These are phyloP conservation scores for Ceriops tagal DNA, from an alignment of 345 rosid genomes.

Conservation along the genomic window DNA sequence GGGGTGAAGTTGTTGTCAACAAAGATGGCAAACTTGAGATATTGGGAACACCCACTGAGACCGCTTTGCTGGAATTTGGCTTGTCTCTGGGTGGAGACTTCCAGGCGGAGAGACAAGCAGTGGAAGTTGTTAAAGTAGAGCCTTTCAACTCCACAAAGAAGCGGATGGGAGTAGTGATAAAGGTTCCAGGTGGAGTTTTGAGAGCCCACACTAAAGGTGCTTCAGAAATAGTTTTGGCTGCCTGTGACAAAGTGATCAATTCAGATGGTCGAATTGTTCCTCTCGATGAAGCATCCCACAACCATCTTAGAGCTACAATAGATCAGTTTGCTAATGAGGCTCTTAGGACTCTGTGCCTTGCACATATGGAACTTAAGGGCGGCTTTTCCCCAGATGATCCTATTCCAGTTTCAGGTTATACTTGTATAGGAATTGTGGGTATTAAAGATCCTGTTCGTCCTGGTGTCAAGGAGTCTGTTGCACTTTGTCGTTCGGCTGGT, in stretches of 20 bases:
- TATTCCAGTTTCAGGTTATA: constrained; percentile 51
- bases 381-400: constrained; percentile 53
- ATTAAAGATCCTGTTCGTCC: constrained; percentile 96
- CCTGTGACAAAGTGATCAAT: constrained; percentile 69
- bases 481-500: constrained; percentile 81
- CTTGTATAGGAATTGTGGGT: constrained; percentile 84
- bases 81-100: constrained; percentile 79
- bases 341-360: constrained; percentile 83
- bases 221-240: constrained; percentile 83
- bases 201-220: constrained; percentile 89
- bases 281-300: constrained; percentile 56
- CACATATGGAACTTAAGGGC: constrained; percentile 53
- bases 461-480: constrained; percentile 88
- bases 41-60: constrained; percentile 84
- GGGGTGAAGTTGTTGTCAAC: constrained; percentile 76
- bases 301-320: constrained; percentile 58
- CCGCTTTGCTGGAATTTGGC: constrained; percentile 77
- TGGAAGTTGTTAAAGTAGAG: constrained; percentile 65
- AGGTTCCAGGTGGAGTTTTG: constrained; percentile 59
- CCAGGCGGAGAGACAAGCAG: constrained; percentile 52
- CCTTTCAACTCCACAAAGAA: constrained; percentile 94
- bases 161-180: constrained; percentile 79
- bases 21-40: constrained; percentile 68
- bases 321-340: constrained; percentile 83
- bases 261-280: constrained; percentile 68